These are phyloP conservation scores for Halophytophthora batemanensis DNA, from an alignment of 352 stramenopile species.

Conservation along the genomic window DNA sequence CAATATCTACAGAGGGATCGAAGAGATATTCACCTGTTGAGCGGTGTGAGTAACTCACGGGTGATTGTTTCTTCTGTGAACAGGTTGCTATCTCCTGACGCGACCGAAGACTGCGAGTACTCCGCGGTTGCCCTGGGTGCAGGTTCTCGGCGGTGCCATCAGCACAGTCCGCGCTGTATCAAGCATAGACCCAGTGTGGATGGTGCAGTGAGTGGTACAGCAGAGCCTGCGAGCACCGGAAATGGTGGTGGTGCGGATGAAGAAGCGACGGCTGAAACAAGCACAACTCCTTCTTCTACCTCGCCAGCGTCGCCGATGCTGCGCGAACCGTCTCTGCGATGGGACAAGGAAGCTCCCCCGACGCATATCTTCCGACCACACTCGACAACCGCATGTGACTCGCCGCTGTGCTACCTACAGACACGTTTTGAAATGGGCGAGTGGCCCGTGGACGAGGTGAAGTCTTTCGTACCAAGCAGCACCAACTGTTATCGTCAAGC, in stretches of 20 bases:
- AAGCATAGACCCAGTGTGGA: too few species aligned
- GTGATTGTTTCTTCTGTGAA: neutral
- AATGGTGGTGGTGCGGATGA: constrained; percentile 15
- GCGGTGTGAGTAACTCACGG: neutral
- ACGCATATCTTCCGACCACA: constrained; percentile 59
- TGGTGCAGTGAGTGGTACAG: neutral
- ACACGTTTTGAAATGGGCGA: constrained; percentile 74
- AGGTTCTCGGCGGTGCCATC: constrained; percentile 27
- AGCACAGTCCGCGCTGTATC: neutral
- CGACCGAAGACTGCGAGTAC: constrained; percentile 57
- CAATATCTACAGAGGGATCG: neutral
- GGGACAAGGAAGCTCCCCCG: constrained; percentile 28
- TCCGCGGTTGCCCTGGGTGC: constrained; percentile 53
- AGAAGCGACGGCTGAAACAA: constrained; percentile 1
- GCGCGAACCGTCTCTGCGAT: constrained; percentile 19
- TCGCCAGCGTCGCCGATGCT: constrained; percentile 6
- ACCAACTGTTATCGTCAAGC: constrained; percentile 64
- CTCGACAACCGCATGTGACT: constrained; percentile 47
- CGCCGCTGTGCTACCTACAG: constrained; percentile 73
- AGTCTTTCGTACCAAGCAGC: constrained; percentile 37
- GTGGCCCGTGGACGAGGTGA: constrained; percentile 73
- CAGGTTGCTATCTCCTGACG: constrained; percentile 60
- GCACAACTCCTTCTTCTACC: constrained; percentile 6
- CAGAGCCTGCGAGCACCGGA: constrained; percentile 7
- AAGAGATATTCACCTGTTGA: neutral